Conservation (phyloP, 352 stramenopile genomes). For the Phytopythium chamaehyphon region DNA sequence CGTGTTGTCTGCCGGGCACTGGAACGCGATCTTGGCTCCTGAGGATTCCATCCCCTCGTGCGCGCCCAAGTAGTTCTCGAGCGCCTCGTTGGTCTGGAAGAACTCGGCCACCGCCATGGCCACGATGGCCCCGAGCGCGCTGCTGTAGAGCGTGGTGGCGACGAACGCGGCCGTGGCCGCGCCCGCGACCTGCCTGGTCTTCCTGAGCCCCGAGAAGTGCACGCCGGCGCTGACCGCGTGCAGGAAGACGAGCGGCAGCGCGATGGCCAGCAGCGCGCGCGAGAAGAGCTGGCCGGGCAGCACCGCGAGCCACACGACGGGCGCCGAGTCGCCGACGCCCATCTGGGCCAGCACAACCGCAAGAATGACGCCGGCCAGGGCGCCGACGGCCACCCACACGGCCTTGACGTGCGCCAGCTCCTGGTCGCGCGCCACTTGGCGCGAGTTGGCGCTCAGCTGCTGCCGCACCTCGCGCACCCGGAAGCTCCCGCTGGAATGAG, state of each 20-base stretch:
- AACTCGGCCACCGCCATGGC: conserved; percentile 30
- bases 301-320: conserved; percentile 14
- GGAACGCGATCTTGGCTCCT: conserved; percentile 8
- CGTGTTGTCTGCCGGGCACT: conserved; percentile 14
- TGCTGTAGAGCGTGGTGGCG: conserved; percentile 34
- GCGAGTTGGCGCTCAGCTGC: conserved; percentile 1
- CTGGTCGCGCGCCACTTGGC: not conserved
- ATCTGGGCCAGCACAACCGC: conserved; percentile 20
- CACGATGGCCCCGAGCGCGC: conserved; percentile 41
- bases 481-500: not conserved
- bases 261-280: conserved; percentile 31
- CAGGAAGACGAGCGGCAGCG: conserved; percentile 25
- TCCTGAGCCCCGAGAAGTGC: conserved; percentile 39
- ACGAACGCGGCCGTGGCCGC: conserved; percentile 32
- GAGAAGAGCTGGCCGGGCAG: conserved; percentile 32
- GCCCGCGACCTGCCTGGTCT: conserved; percentile 23
- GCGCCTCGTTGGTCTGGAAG: conserved; percentile 17
- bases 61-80: conserved; percentile 17
- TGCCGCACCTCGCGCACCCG: not conserved
- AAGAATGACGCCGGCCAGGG: conserved; percentile 15
- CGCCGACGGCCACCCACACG: conserved; percentile 15
- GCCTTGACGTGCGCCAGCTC: conserved; percentile 4
- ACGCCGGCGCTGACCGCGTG: conserved; percentile 14
- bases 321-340: conserved; percentile 8
- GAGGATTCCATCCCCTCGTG: conserved; percentile 9